Evolutionary conservation across 129 eudicot species (phyloP).

Genomic region (Calendula officinalis): DNA sequence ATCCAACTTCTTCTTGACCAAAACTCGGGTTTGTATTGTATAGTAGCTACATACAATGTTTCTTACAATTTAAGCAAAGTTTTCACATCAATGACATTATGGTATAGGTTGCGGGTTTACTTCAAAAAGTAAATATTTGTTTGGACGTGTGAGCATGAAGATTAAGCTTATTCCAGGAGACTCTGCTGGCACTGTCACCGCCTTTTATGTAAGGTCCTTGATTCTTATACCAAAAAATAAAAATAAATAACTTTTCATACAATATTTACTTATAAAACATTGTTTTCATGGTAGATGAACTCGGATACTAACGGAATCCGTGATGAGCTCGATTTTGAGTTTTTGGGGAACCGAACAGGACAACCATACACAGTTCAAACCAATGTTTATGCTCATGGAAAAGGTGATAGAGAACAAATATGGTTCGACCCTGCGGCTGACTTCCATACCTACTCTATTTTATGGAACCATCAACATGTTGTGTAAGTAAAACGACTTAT

Average conservation of each 20-base stretch:
- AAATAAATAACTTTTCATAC: background rate
- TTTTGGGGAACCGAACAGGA: conserved; percentile 87
- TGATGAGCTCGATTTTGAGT: conserved; percentile 91
- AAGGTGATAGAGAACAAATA: conserved; percentile 85
- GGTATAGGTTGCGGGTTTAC: conserved; percentile 71
- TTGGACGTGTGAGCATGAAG: conserved; percentile 88
- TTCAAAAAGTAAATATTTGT: conserved; percentile 61
- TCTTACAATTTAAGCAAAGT: background rate
- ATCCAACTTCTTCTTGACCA: conserved; percentile 79
- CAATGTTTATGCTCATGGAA: conserved; percentile 71
- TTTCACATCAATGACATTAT: background rate
- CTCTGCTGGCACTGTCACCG: conserved; percentile 97
- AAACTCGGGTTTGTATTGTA: conserved; percentile 48
- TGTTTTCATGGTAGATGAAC: conserved; percentile 57
- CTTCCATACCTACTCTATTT: conserved; percentile 69
- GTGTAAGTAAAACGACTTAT: conserved; percentile 48
- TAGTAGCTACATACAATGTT: background rate
- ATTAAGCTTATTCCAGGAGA: conserved; percentile 93
- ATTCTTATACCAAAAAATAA: background rate
- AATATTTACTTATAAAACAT: background rate
- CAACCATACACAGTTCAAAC: conserved; percentile 95
- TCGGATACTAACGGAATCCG: conserved; percentile 62
- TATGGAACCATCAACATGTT: conserved; percentile 78
- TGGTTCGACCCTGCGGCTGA: conserved; percentile 92
- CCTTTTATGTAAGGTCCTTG: conserved; percentile 65